Evolutionary conservation across 805 yeast species (phyloP), one percentile per base, ranked within the genome.

Genomic region (Starmerella stigmatis): DNA sequence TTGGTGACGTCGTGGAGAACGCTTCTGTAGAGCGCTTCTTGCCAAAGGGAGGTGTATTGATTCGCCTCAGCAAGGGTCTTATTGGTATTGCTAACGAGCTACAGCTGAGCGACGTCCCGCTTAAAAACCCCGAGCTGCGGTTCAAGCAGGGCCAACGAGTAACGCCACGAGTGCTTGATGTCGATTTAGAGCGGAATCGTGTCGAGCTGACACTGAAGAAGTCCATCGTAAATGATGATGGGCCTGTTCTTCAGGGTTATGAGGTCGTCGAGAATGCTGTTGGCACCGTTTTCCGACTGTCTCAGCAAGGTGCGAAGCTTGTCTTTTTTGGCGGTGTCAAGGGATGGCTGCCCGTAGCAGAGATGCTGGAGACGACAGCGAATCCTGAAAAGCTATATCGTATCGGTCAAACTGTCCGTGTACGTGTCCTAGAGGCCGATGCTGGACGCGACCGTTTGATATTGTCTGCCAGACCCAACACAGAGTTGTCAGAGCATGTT

Each of bases 61-160:
- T 92, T 25, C 76, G 74, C 55, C 57, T 86, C 10, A 77, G 79
- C 48, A 78, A 76, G 43, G 67, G 65, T 9, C 72, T 74, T 40
- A 78, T 73, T 34, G 98, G 86, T 5, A 66, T 73, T 51, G 97
- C 85, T 23, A 80, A 84, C 12, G 69, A 76, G 22, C 59, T 67
- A 21, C 95, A 89, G 57, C 74, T 92, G 63, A 79, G 94, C 54
- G 99, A 92, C 62, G 72, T 82, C 47, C 80, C 78, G 60, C 69
- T 89, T 51, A 76, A 77, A 3, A 81, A 89, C 59, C 98, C 98
- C 5, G 97, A 92, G 64, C 75, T 92, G 68, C 85, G 86, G 58
- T 89, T 80, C 71, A 84, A 83, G 63, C 77, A 79, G 35, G 97
- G 96, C 10, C 68, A 81, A 34, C 81, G 79, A 54, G 84, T 85